Evolutionary conservation across 495 filamentous ascomycete genomes (phyloP).

Genomic region (Trichoderma reesei): DNA sequence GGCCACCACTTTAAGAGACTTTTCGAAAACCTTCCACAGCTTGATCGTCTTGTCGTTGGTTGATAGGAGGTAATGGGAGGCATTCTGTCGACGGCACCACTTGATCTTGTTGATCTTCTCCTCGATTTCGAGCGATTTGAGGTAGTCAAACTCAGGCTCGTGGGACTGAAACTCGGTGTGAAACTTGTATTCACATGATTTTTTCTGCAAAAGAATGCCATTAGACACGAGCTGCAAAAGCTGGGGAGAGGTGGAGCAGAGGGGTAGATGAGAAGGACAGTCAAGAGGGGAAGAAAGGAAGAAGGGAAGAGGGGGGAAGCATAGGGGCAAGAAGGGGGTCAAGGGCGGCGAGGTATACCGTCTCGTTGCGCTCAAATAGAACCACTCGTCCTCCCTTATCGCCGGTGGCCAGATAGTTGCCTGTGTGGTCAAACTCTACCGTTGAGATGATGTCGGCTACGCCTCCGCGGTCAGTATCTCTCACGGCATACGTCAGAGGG

Average conservation of each 20-base stretch:
- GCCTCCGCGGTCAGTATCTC: constrained; percentile 10
- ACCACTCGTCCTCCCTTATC: constrained; percentile 97
- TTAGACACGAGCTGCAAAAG: constrained; percentile 14
- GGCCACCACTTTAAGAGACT: constrained; percentile 95
- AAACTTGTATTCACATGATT: constrained; percentile 99
- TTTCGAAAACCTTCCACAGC: constrained; percentile 99
- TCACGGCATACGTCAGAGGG: constrained; percentile 3
- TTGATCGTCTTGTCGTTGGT: constrained; percentile 99
- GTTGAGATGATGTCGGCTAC: constrained; percentile 98
- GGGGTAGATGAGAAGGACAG: no score
- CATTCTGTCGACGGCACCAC: constrained; percentile 96
- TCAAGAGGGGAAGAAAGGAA: no score
- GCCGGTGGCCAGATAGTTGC: constrained; percentile 94
- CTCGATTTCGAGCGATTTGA: constrained; percentile 98
- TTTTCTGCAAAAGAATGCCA: constrained; percentile 61
- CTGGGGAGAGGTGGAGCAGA: no score
- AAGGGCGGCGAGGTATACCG: constrained; percentile 46
- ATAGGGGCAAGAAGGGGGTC: no score
- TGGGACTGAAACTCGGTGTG: constrained; percentile 99
- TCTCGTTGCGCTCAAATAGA: constrained; percentile 95
- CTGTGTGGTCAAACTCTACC: constrained; percentile 97
- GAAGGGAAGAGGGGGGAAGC: no score
- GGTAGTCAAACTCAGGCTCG: constrained; percentile 97
- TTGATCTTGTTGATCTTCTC: constrained; percentile 99
- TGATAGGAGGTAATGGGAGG: constrained; percentile 94